Conservation (phyloP, 495 filamentous ascomycete species). For the Glarea lozoyensis region DNA sequence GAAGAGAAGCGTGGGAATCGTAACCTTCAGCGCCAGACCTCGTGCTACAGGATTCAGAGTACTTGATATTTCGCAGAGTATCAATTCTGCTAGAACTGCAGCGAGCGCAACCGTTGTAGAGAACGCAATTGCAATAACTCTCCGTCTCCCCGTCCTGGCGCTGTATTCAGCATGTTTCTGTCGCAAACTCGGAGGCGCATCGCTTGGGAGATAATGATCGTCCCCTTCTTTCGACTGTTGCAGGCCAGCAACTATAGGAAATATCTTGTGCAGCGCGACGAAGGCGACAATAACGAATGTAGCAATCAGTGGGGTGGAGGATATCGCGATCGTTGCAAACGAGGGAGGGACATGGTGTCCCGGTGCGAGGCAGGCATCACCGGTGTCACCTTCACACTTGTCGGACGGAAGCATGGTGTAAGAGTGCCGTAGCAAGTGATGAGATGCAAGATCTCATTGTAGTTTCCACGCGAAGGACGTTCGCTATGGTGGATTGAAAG, state of each 20-base stretch:
- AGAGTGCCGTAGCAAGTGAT: too few relatives aligned
- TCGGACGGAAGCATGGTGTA: too few relatives aligned
- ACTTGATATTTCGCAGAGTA: slow-evolving; percentile 73
- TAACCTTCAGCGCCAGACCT: slow-evolving; percentile 50
- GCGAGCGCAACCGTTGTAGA: slow-evolving; percentile 63
- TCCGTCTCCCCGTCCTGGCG: slow-evolving; percentile 33
- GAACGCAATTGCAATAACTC: slow-evolving; percentile 54
- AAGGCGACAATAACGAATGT: slow-evolving; percentile 50
- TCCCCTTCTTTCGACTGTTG: slow-evolving; percentile 34
- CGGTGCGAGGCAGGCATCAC: too few relatives aligned
- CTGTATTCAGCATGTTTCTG: slow-evolving; percentile 41
- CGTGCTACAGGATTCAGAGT: slow-evolving; percentile 53
- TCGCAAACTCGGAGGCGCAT: slow-evolving; percentile 37
- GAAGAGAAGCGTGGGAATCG: slow-evolving; percentile 54
- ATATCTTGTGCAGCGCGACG: slow-evolving; percentile 51
- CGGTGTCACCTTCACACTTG: too few relatives aligned
- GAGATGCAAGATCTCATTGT: too few relatives aligned
- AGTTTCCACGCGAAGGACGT: too few relatives aligned
- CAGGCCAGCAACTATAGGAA: slow-evolving; percentile 51
- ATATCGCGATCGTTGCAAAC: slow-evolving; percentile 24
- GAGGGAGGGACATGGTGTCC: too few relatives aligned
- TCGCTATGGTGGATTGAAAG: too few relatives aligned
- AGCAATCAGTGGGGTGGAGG: slow-evolving; percentile 48
- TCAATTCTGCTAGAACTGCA: slow-evolving; percentile 62
- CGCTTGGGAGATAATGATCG: slow-evolving; percentile 43